These are phyloP conservation scores for Mortierella hygrophila DNA, from an alignment of 192 early-diverging fungal genomes.

Conservation along the genomic window DNA sequence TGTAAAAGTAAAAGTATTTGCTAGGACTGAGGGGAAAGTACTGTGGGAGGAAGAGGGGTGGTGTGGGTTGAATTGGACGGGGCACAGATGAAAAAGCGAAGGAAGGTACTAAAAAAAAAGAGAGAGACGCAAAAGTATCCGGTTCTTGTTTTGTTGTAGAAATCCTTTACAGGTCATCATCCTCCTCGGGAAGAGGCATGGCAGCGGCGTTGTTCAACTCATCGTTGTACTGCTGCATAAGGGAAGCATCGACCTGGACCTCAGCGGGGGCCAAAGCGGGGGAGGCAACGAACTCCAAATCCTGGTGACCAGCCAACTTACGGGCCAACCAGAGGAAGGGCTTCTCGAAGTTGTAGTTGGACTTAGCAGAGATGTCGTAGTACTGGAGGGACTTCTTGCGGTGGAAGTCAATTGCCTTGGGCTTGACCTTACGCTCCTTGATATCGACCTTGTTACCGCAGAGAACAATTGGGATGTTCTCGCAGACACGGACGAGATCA, in stretches of 20 bases:
- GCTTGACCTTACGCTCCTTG: constrained; percentile 99
- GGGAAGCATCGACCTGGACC: constrained; percentile 82
- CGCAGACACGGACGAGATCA: constrained; percentile 99
- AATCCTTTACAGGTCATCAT: constrained; percentile 55
- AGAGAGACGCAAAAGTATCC: background rate
- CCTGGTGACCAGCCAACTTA: constrained; percentile 94
- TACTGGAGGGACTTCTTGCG: constrained; percentile 99
- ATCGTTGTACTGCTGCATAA: constrained; percentile 83
- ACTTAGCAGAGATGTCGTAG: constrained; percentile 99
- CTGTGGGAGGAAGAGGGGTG: background rate
- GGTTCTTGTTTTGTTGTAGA: background rate
- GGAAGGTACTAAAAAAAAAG: background rate
- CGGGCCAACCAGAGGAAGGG: constrained; percentile 99
- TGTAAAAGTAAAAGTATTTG: background rate
- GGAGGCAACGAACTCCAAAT: constrained; percentile 97
- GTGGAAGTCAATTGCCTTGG: constrained; percentile 99
- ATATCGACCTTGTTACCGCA: constrained; percentile 99
- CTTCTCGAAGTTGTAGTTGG: constrained; percentile 99
- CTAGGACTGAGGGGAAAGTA: constrained; percentile 8
- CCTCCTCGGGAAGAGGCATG: constrained; percentile 86
- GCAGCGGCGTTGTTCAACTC: constrained; percentile 85
- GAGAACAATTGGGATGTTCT: constrained; percentile 99
- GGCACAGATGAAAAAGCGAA: background rate
- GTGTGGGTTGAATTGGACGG: background rate
- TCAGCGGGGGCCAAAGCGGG: constrained; percentile 98